Evolutionary conservation across 1,284 basidiomycete genomes (phyloP), one percentile per base, ranked within the genome.

Genomic region (Lignosus rhinocerotis): DNA sequence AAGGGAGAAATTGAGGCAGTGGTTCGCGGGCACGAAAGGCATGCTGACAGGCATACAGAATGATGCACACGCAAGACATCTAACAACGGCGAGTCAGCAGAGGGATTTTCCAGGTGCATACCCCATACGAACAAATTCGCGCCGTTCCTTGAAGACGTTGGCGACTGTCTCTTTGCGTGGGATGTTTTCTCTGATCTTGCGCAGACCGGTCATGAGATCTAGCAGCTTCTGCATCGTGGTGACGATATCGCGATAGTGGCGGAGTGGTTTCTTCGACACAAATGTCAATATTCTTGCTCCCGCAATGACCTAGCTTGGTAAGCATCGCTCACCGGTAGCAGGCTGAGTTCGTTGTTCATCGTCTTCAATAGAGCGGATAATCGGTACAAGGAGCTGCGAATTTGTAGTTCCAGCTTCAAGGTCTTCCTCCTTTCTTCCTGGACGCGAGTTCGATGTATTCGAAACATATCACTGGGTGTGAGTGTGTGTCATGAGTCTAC

Each of bases 1-100:
- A 82, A 1, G 81, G 81, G 5, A 83, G 70, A 61, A 80, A 82
- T 62, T 83, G 80, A 0, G 81, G 80, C 4, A 83, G 72, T 4
- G 79, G 75, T 57, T 80, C 79, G 36, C 78, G 74, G 5, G 76
- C 76, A 7, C 75, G 71, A 67, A 82, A 82, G 4, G 78, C 80
- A 47, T 81, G 77, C 59, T 83, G 80, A 62, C 77, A 78, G 2
- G 80, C 79, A 59, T 80, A 83, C 17, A 83, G 68, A 5, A 74
- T 73, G 43, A 83, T 70, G 65, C 78, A 81, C 5, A 83, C 70
- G 62, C 76, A 78, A 3, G 80, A 83, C 60, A 78, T 72, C 76
- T 78, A 49, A 8, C n/a, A 42, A 31, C 3, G 39, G 12, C 34
- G 1, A 11, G 36, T 42, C 14, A 41, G 41, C 19, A 4, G 14